Conservation (phyloP, 768 basidiomycete species). For the Phaffia australis region DNA sequence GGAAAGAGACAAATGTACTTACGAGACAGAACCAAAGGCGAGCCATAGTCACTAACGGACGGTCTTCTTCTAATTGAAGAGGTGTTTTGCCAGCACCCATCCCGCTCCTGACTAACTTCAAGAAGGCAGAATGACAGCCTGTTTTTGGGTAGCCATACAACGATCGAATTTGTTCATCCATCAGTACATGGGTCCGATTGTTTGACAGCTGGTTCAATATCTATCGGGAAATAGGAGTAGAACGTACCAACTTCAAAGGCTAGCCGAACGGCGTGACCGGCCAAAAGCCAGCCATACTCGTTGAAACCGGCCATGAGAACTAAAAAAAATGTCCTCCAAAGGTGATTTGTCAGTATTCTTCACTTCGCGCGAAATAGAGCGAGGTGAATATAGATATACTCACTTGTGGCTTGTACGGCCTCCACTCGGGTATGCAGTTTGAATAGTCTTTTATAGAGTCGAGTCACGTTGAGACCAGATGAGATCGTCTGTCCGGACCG, state of each 20-base stretch:
- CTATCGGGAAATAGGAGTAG: neutral
- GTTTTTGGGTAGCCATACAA: slow-evolving; percentile 46
- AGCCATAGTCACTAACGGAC: slow-evolving; percentile 65
- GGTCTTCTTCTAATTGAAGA: slow-evolving; percentile 51
- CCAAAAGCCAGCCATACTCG: slow-evolving; percentile 70
- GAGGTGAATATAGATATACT: slow-evolving; percentile 34
- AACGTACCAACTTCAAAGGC: slow-evolving; percentile 78
- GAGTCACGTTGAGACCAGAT: slow-evolving; percentile 47
- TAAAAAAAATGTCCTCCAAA: slow-evolving; percentile 34
- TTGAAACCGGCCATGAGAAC: slow-evolving; percentile 90
- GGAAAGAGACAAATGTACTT: slow-evolving; percentile 20
- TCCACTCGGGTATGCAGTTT: slow-evolving; percentile 68
- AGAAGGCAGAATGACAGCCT: slow-evolving; percentile 70
- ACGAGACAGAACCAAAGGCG: slow-evolving; percentile 74
- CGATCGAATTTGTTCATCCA: too few species aligned
- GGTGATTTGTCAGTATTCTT: neutral
- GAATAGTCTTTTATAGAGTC: slow-evolving; percentile 48
- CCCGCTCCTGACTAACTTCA: slow-evolving; percentile 54
- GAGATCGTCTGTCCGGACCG: too few species aligned
- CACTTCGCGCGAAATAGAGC: neutral
- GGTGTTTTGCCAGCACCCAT: slow-evolving; percentile 60
- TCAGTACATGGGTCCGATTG: too few species aligned
- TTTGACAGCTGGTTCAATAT: too few species aligned
- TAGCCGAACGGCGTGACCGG: slow-evolving; percentile 81
- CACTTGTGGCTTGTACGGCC: slow-evolving; percentile 88